These are phyloP conservation scores for Nothophytophthora sp. DNA, from an alignment of 352 stramenopile genomes.

Conservation along the genomic window DNA sequence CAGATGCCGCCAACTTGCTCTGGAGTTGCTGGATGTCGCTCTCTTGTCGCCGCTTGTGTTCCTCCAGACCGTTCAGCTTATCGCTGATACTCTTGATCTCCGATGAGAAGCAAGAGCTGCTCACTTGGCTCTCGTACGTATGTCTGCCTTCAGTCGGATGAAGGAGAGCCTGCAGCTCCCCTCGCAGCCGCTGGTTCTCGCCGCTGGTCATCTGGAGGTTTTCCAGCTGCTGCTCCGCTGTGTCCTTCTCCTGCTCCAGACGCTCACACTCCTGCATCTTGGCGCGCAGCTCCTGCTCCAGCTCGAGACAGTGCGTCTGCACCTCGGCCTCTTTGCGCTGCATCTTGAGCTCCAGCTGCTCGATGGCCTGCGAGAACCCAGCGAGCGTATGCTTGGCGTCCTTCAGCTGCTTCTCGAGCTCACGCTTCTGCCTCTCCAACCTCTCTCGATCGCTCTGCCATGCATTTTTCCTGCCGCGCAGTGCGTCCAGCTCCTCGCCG, in stretches of 20 bases:
- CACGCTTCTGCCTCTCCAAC: conserved; percentile 42
- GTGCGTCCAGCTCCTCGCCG: conserved; percentile 57
- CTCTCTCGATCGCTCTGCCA: conserved; percentile 49
- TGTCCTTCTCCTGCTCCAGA: conserved; percentile 26
- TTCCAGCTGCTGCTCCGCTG: conserved; percentile 22
- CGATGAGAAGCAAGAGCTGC: conserved; percentile 21
- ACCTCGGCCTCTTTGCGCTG: conserved; percentile 69
- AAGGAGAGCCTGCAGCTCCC: conserved; percentile 34
- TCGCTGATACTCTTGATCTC: conserved; percentile 32
- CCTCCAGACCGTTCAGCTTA: conserved; percentile 32
- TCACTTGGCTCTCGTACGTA: background rate
- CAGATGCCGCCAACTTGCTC: conserved; percentile 28
- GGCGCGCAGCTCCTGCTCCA: conserved; percentile 50
- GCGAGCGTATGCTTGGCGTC: conserved; percentile 57
- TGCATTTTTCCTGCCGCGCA: conserved; percentile 34
- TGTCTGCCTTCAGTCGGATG: conserved; percentile 3
- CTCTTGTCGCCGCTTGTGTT: conserved; percentile 32
- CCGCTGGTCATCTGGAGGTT: conserved; percentile 43
- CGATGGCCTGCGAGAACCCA: conserved; percentile 66
- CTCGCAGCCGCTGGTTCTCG: conserved; percentile 41
- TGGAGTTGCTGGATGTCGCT: conserved; percentile 36
- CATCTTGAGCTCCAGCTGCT: conserved; percentile 81
- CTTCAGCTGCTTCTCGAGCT: conserved; percentile 60
- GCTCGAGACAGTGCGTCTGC: conserved; percentile 48
- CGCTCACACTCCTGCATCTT: conserved; percentile 46